These are phyloP conservation scores for Homolaphlyctis polyrhiza DNA, from an alignment of 371 early-diverging fungal genomes.

Conservation along the genomic window DNA sequence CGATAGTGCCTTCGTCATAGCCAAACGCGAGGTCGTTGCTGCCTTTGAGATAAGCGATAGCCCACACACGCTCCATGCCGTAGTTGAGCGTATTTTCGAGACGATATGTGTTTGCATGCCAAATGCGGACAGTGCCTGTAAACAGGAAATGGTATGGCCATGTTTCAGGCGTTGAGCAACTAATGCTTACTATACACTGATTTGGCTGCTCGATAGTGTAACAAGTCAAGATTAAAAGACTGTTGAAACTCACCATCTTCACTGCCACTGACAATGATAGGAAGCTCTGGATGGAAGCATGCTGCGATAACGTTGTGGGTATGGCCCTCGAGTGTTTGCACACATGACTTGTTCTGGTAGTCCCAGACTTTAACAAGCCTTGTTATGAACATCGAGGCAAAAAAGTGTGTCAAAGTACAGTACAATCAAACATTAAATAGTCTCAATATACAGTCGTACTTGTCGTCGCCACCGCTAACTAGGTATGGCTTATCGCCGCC, in stretches of 20 bases:
- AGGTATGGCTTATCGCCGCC: slow-evolving; percentile 95
- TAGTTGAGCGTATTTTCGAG: slow-evolving; percentile 94
- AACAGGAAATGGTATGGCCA: neutral
- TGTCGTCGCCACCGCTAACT: slow-evolving; percentile 89
- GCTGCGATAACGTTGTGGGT: slow-evolving; percentile 94
- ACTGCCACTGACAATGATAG: slow-evolving; percentile 93
- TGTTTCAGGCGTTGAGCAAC: neutral
- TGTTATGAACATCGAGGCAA: too few species aligned
- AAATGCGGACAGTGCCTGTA: slow-evolving; percentile 80
- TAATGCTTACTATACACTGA: neutral
- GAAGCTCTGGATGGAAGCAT: slow-evolving; percentile 94
- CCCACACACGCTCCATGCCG: slow-evolving; percentile 95
- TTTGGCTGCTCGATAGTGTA: neutral
- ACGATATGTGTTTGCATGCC: slow-evolving; percentile 97
- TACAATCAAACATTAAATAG: neutral
- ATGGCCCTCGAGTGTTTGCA: slow-evolving; percentile 97
- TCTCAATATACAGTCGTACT: slow-evolving; percentile 25
- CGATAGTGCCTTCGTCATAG: slow-evolving; percentile 92
- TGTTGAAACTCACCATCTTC: slow-evolving; percentile 75
- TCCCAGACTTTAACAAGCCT: slow-evolving; percentile 96
- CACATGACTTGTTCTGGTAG: slow-evolving; percentile 98
- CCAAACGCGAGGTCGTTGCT: slow-evolving; percentile 90
- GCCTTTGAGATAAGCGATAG: slow-evolving; percentile 78
- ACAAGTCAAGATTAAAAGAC: too few species aligned
- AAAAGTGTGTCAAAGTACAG: too few species aligned